phyloP scores from a whole-genome alignment of 805 yeast genomes.

The Kodamaea laetipori region DNA sequence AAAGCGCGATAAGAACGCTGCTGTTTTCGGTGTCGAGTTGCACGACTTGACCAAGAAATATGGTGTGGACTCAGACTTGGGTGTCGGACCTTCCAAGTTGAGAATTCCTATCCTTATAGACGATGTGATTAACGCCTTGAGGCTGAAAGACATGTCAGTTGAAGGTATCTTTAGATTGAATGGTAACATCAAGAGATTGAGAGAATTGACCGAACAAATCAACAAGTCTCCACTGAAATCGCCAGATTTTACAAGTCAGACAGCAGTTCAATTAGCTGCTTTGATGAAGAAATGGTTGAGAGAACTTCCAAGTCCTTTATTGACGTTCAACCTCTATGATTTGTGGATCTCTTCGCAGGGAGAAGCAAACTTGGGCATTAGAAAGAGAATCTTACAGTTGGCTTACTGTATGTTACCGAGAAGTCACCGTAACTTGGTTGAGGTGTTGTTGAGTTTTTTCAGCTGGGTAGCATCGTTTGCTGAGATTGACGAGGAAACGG shows the following conservation, averaged over 20 bases:
- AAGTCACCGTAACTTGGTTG: conserved; percentile 79
- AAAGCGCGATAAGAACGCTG: conserved; percentile 28
- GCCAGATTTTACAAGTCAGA: conserved; percentile 73
- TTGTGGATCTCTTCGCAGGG: conserved; percentile 72
- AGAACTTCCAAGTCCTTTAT: conserved; percentile 88
- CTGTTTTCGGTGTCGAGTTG: conserved; percentile 79
- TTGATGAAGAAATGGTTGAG: conserved; percentile 86
- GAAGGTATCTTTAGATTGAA: conserved; percentile 96
- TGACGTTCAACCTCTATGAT: conserved; percentile 74
- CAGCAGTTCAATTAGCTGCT: conserved; percentile 91
- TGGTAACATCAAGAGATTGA: conserved; percentile 85
- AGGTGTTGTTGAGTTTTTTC: conserved; percentile 81
- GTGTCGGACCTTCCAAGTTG: conserved; percentile 78
- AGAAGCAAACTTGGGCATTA: conserved; percentile 47
- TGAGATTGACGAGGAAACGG: conserved; percentile 81
- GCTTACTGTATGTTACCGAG: conserved; percentile 79
- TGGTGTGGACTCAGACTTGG: conserved; percentile 83
- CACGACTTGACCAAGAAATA: conserved; percentile 64
- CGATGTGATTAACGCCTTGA: conserved; percentile 78
- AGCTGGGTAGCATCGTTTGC: conserved; percentile 97
- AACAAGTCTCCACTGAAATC: conserved; percentile 71
- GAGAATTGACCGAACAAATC: conserved; percentile 70
- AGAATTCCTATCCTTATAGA: conserved; percentile 85
- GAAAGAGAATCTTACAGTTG: conserved; percentile 58
- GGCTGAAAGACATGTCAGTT: conserved; percentile 89